phyloP scores from a whole-genome alignment of 345 rosid genomes.

The Populus alba region DNA sequence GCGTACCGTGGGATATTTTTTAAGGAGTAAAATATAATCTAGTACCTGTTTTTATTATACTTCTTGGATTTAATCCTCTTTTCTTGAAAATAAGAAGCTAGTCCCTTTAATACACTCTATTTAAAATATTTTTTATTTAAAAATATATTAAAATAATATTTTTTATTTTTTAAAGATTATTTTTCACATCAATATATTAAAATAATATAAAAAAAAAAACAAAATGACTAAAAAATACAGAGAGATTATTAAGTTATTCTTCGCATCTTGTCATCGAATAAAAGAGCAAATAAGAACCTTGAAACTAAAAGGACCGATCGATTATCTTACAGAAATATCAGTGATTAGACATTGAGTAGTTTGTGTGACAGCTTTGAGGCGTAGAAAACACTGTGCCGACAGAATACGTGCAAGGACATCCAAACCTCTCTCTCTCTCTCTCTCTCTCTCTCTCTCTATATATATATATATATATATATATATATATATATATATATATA shows the following conservation, averaged over 20 bases:
- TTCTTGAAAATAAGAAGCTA: fast-evolving
- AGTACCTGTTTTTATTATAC: background rate
- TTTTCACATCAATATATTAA: no score
- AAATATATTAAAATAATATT: no score
- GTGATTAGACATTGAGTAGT: background rate
- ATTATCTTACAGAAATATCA: background rate
- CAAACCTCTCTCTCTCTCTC: background rate
- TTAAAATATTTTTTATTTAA: no score
- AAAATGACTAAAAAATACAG: no score
- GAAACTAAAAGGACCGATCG: background rate
- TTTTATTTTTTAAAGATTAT: no score
- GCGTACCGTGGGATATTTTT: background rate
- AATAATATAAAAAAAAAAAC: no score
- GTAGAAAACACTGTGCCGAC: background rate
- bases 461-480: no score
- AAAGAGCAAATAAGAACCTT: no score
- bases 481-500: no score
- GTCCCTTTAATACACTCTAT: background rate
- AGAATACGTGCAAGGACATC: background rate
- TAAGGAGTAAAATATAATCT: background rate
- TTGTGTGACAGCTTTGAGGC: conserved; percentile 11
- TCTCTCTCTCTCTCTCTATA: background rate
- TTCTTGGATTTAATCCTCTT: background rate
- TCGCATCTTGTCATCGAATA: no score
- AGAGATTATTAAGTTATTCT: no score